Percentiles rank a stretch among this genome's conserved stretches.
Conservation (phyloP, 768 basidiomycete species). For the Tricholoma saponaceum region DNA sequence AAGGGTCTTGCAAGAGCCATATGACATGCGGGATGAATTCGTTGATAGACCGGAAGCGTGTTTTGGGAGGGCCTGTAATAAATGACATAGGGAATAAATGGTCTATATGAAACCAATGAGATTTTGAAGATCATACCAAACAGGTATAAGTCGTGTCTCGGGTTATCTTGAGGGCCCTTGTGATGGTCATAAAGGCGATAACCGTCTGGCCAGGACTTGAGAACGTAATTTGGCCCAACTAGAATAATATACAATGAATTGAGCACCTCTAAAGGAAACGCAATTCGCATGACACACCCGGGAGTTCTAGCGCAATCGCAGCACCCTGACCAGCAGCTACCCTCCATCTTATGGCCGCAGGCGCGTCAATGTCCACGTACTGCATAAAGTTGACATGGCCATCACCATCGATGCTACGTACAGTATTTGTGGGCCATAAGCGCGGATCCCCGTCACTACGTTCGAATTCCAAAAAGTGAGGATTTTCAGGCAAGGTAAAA, state of each 20-base stretch:
- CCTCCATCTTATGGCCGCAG: conserved; percentile 57
- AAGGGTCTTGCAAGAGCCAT: conserved; percentile 65
- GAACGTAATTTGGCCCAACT: conserved; percentile 55
- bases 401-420: conserved; percentile 46
- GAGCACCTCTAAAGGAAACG: neutral
- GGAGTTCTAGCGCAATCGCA: conserved; percentile 39
- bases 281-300: conserved; percentile 35
- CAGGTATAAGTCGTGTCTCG: conserved; percentile 77
- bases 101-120: neutral
- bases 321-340: conserved; percentile 36
- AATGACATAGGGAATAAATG: neutral
- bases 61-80: conserved; percentile 41
- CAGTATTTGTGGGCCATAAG: conserved; percentile 57
- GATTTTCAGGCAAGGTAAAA: conserved; percentile 42
- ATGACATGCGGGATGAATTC: conserved; percentile 84
- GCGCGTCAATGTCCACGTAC: conserved; percentile 45
- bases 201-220: conserved; percentile 60
- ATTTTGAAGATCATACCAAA: conserved; percentile 44
- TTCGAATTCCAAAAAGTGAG: conserved; percentile 54
- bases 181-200: conserved; percentile 76
- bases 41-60: conserved; percentile 71
- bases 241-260: conserved; percentile 4
- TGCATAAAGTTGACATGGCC: conserved; percentile 74
- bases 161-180: conserved; percentile 50
- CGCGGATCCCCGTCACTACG: conserved; percentile 53